Percentiles rank a stretch among this genome's conserved stretches.
Conservation (phyloP, 2,329 filamentous ascomycete genomes). For the Fusarium pseudocircinatum region DNA sequence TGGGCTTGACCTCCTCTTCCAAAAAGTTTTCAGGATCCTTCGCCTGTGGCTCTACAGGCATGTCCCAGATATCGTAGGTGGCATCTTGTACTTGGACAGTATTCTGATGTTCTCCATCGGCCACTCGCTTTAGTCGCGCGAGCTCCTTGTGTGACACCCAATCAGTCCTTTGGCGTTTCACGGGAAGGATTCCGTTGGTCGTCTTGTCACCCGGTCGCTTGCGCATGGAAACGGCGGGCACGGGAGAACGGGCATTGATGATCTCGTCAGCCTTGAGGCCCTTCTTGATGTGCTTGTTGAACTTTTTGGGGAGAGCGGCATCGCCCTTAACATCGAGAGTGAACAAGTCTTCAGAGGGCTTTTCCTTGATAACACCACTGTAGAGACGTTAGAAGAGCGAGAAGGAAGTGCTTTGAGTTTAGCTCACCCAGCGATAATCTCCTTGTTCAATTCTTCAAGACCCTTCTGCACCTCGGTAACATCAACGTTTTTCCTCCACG, state of each 20-base stretch:
- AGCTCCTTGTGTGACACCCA: constrained; percentile 90
- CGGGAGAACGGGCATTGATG: constrained; percentile 81
- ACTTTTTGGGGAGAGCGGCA: constrained; percentile 69
- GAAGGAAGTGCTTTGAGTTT: not conserved
- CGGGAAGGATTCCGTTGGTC: constrained; percentile 75
- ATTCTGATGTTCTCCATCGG: constrained; percentile 73
- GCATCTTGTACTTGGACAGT: constrained; percentile 67
- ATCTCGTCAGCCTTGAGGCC: constrained; percentile 91
- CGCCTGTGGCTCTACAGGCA: constrained; percentile 53
- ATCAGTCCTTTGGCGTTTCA: constrained; percentile 79
- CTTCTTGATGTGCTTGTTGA: constrained; percentile 75
- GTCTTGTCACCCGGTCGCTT: constrained; percentile 79
- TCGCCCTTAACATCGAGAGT: constrained; percentile 81
- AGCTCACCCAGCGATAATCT: constrained; percentile 86
- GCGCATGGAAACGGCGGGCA: constrained; percentile 79
- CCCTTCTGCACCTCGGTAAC: constrained; percentile 86
- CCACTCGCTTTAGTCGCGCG: constrained; percentile 78
- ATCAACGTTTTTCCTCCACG: constrained; percentile 98
- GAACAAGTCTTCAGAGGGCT: constrained; percentile 85
- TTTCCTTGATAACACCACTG: constrained; percentile 88
- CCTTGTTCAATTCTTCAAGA: constrained; percentile 83
- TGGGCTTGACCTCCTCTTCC: constrained; percentile 70
- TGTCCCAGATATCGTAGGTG: constrained; percentile 82
- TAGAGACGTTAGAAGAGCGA: constrained; percentile 29
- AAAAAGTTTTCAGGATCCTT: constrained; percentile 64